Conservation (phyloP, 495 filamentous ascomycete genomes). For the Penicillium steckii region DNA sequence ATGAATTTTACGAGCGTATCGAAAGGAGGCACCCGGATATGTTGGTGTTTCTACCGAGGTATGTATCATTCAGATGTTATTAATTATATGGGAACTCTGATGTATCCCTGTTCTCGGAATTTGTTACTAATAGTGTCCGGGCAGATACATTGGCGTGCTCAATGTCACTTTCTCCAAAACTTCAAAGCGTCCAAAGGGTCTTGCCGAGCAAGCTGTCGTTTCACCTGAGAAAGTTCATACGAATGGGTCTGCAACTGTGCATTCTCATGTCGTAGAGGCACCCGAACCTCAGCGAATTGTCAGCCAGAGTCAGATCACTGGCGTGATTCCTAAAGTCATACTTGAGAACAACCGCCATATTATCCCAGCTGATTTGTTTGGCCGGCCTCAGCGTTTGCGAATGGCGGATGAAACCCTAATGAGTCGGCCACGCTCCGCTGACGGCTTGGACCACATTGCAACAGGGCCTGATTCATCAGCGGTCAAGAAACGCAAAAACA, state of each 20-base stretch:
- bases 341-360: slow-evolving; percentile 97
- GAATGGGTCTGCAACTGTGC: slow-evolving; percentile 17
- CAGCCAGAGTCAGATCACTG: slow-evolving; percentile 70
- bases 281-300: slow-evolving; percentile 62
- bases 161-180: slow-evolving; percentile 96
- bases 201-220: slow-evolving; percentile 21
- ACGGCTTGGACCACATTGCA: slow-evolving; percentile 13
- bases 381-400: slow-evolving; percentile 28
- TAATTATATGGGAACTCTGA: too few relatives aligned
- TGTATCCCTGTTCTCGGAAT: slow-evolving; percentile 5
- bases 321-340: slow-evolving; percentile 81
- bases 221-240: slow-evolving; percentile 16
- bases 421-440: slow-evolving; percentile 16
- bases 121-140: slow-evolving; percentile 28
- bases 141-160: slow-evolving; percentile 88
- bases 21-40: slow-evolving; percentile 87
- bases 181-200: slow-evolving; percentile 59
- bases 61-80: slow-evolving; percentile 40
- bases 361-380: slow-evolving; percentile 79
- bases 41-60: slow-evolving; percentile 90
- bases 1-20: slow-evolving; percentile 97
- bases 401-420: slow-evolving; percentile 25
- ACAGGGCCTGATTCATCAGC: slow-evolving; percentile 22
- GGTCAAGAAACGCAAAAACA: slow-evolving; percentile 37
- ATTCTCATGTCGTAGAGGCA: slow-evolving; percentile 16